Evolutionary conservation across 2,329 filamentous ascomycete species (phyloP).

Genomic region (Pseudocercospora macadamiae): DNA sequence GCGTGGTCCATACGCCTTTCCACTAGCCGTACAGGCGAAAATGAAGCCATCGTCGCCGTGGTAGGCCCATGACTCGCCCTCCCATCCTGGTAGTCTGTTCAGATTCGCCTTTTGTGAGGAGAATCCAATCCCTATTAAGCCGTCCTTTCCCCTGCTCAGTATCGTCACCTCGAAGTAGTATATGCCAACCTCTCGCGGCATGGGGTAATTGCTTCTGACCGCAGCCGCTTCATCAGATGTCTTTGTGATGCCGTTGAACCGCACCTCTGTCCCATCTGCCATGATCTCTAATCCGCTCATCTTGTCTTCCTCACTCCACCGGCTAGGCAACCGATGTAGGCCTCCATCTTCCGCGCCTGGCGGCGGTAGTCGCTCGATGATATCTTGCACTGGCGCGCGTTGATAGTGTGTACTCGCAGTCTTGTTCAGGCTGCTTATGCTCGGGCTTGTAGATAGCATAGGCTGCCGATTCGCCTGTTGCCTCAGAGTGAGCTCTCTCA

Average conservation of each 20-base stretch:
- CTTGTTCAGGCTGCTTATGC: slow-evolving; percentile 62
- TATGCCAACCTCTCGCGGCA: slow-evolving; percentile 87
- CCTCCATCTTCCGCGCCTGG: slow-evolving; percentile 59
- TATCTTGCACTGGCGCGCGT: slow-evolving; percentile 78
- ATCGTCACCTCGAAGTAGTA: slow-evolving; percentile 88
- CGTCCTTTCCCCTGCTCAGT: slow-evolving; percentile 66
- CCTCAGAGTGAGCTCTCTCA: slow-evolving; percentile 30
- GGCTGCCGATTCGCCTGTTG: slow-evolving; percentile 16
- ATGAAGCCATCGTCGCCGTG: slow-evolving; percentile 68
- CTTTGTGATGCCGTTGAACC: slow-evolving; percentile 60
- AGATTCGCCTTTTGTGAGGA: slow-evolving; percentile 61
- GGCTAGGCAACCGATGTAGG: slow-evolving; percentile 72
- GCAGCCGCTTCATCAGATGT: slow-evolving; percentile 75
- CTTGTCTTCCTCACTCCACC: slow-evolving; percentile 82
- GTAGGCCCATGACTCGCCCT: slow-evolving; percentile 67
- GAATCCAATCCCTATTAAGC: slow-evolving; percentile 62
- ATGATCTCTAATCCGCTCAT: slow-evolving; percentile 72
- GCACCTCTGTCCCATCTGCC: slow-evolving; percentile 72
- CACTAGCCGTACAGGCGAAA: slow-evolving; percentile 62
- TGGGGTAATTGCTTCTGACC: slow-evolving; percentile 80
- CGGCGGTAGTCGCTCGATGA: slow-evolving; percentile 73
- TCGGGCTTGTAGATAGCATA: slow-evolving; percentile 59
- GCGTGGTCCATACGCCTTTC: slow-evolving; percentile 62
- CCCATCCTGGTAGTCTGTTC: slow-evolving; percentile 67
- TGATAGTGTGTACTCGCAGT: slow-evolving; percentile 62